A percentile compares a stretch with the other conserved stretches of the same genome.
phyloP scores from a whole-genome alignment of 129 eudicot genomes.

The Silybum marianum region DNA sequence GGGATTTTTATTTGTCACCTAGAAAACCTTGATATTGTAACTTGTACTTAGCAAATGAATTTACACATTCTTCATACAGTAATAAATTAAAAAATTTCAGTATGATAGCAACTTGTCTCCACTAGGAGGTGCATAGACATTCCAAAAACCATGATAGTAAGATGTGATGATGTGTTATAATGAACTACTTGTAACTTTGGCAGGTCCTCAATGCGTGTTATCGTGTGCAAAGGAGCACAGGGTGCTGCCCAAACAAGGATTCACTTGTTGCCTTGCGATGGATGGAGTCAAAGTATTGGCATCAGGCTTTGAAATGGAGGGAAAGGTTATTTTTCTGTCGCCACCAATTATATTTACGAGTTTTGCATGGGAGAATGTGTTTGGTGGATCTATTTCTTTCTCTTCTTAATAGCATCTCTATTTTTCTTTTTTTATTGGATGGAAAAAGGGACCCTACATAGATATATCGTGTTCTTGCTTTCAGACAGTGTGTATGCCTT shows the following conservation, averaged over 20 bases:
- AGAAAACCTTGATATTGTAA: conserved; percentile 6
- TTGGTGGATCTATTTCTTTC: not conserved
- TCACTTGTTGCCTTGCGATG: conserved; percentile 94
- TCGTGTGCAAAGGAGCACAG: conserved; percentile 91
- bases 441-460: not conserved
- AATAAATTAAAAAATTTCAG: not conserved
- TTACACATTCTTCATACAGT: not conserved
- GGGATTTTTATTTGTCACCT: not conserved
- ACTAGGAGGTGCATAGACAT: not conserved
- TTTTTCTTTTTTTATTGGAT: conserved; percentile 2
- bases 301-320: conserved; percentile 80
- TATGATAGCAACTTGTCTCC: not conserved
- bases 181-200: conserved; percentile 7
- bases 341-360: conserved; percentile 6
- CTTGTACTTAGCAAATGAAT: not conserved
- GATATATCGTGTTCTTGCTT: conserved; percentile 1
- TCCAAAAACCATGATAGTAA: conserved; percentile 5
- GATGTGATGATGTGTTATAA: conserved; percentile 20
- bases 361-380: not conserved
- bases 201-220: conserved; percentile 95
- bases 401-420: conserved; percentile 7
- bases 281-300: conserved; percentile 90
- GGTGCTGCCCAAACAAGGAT: conserved; percentile 82
- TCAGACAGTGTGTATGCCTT: not conserved
- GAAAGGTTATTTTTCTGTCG: conserved; percentile 58